A percentile compares a stretch with the other conserved stretches of the same genome.
Evolutionary conservation across 1,139 yeast genomes (phyloP).

Genomic region (Taphrina communis): DNA sequence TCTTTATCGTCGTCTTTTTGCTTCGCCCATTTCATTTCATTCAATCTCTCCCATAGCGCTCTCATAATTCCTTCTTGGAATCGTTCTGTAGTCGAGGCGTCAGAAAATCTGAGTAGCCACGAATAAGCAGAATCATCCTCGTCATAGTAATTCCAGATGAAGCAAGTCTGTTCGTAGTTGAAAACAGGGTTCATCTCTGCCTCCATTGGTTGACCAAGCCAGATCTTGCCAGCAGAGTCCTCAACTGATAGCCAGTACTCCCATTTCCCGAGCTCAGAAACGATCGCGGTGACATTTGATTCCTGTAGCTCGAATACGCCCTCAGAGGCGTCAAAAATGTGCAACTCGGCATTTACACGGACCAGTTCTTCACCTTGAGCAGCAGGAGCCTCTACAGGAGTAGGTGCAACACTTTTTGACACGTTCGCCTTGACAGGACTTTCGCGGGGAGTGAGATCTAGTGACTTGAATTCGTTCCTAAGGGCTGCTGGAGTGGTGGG

Average conservation of each 20-base stretch:
- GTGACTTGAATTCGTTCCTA: constrained; percentile 20
- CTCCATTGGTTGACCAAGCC: constrained; percentile 58
- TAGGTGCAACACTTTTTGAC: constrained; percentile 25
- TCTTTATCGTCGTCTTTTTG: constrained; percentile 57
- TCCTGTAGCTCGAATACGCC: constrained; percentile 61
- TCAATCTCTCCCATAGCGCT: constrained; percentile 67
- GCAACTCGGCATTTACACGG: constrained; percentile 55
- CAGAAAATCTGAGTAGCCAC: constrained; percentile 65
- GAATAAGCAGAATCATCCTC: constrained; percentile 58
- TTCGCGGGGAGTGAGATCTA: constrained; percentile 33
- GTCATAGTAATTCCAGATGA: constrained; percentile 67
- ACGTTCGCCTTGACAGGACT: constrained; percentile 42
- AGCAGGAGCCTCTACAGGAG: constrained; percentile 41
- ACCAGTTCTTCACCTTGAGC: constrained; percentile 43
- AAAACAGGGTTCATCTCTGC: constrained; percentile 69
- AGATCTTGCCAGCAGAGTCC: constrained; percentile 53
- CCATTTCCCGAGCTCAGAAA: constrained; percentile 62
- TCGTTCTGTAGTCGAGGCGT: constrained; percentile 54
- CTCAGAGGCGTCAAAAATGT: constrained; percentile 62
- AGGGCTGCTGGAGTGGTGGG: constrained; percentile 43
- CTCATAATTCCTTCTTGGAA: constrained; percentile 63
- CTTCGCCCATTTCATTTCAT: constrained; percentile 60
- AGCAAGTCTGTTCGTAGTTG: constrained; percentile 62
- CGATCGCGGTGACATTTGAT: constrained; percentile 51
- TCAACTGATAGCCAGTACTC: constrained; percentile 53